Percentiles rank a stretch among this genome's conserved stretches.
Evolutionary conservation across 2,329 filamentous ascomycete genomes (phyloP).

Genomic region (Dendrostoma leiphaemia): DNA sequence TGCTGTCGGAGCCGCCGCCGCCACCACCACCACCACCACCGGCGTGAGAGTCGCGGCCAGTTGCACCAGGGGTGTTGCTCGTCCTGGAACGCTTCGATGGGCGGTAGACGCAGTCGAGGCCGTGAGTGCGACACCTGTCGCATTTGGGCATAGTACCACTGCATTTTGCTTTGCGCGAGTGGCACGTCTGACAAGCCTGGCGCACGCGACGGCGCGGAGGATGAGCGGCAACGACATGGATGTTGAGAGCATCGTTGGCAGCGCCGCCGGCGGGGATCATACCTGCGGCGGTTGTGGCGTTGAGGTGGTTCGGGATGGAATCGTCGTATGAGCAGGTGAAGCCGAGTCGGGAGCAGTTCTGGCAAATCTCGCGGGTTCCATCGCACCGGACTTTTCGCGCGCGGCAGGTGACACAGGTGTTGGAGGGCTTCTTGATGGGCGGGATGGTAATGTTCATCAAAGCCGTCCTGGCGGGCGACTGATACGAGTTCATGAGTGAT

Average conservation of each 20-base stretch:
- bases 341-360: slow-evolving; percentile 57
- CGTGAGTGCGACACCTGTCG: slow-evolving; percentile 49
- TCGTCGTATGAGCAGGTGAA: slow-evolving; percentile 58
- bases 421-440: slow-evolving; percentile 17
- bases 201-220: slow-evolving; percentile 53
- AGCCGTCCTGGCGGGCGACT: slow-evolving; percentile 3
- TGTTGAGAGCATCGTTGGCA: slow-evolving; percentile 30
- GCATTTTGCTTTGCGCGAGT: slow-evolving; percentile 57
- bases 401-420: slow-evolving; percentile 21
- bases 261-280: slow-evolving; percentile 14
- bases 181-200: slow-evolving; percentile 56
- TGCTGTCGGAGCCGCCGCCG: slow-evolving; percentile 28
- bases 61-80: slow-evolving; percentile 23
- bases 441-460: slow-evolving; percentile 18
- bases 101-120: slow-evolving; percentile 55
- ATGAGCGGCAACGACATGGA: slow-evolving; percentile 40
- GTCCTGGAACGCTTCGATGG: slow-evolving; percentile 40
- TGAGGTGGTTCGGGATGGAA: slow-evolving; percentile 24
- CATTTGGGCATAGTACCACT: slow-evolving; percentile 56
- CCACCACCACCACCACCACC: too few relatives aligned
- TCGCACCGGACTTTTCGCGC: slow-evolving; percentile 56
- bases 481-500: slow-evolving; percentile 7
- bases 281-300: slow-evolving; percentile 15
- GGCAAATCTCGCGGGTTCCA: slow-evolving; percentile 50
- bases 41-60: slow-evolving; percentile 20